phyloP scores from a whole-genome alignment of 1,139 yeast genomes.

The Hansenula sp. region DNA sequence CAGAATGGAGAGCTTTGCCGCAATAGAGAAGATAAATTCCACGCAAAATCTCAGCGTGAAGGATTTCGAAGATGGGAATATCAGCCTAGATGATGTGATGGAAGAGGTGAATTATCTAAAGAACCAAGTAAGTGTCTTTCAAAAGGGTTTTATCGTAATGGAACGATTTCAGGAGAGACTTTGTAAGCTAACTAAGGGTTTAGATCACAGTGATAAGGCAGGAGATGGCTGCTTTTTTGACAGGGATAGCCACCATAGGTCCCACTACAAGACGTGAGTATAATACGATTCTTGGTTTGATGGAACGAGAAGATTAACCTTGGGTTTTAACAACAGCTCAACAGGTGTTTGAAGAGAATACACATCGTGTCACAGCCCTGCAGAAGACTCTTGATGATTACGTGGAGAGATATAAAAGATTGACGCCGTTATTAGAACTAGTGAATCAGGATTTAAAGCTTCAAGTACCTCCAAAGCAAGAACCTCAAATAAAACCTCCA shows the following conservation, averaged over 20 bases:
- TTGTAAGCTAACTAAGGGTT: neutral
- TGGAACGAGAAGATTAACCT: neutral
- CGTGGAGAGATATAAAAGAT: slow-evolving; percentile 22
- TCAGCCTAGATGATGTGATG: slow-evolving; percentile 27
- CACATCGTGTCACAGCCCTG: slow-evolving; percentile 12
- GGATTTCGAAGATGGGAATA: slow-evolving; percentile 30
- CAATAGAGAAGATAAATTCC: slow-evolving; percentile 26
- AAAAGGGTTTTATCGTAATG: too few species aligned
- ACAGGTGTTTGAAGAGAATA: slow-evolving; percentile 20
- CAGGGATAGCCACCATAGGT: slow-evolving; percentile 16
- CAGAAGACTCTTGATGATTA: slow-evolving; percentile 22
- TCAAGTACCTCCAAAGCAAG: slow-evolving; percentile 16
- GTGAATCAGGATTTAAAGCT: slow-evolving; percentile 17
- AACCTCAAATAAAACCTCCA: slow-evolving; percentile 16
- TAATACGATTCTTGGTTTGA: neutral
- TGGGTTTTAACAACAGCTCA: slow-evolving; percentile 12
- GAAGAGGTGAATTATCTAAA: slow-evolving; percentile 30
- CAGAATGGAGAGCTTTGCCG: slow-evolving; percentile 21
- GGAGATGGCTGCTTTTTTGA: slow-evolving; percentile 19
- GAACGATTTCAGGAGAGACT: neutral
- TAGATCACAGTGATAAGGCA: slow-evolving; percentile 22
- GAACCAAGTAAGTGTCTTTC: slow-evolving; percentile 22
- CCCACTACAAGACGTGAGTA: slow-evolving; percentile 18
- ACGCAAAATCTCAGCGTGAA: slow-evolving; percentile 23
- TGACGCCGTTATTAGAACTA: slow-evolving; percentile 18